phyloP scores from a whole-genome alignment of 139 green algal species.

The Zygnema circumcarinatum region DNA sequence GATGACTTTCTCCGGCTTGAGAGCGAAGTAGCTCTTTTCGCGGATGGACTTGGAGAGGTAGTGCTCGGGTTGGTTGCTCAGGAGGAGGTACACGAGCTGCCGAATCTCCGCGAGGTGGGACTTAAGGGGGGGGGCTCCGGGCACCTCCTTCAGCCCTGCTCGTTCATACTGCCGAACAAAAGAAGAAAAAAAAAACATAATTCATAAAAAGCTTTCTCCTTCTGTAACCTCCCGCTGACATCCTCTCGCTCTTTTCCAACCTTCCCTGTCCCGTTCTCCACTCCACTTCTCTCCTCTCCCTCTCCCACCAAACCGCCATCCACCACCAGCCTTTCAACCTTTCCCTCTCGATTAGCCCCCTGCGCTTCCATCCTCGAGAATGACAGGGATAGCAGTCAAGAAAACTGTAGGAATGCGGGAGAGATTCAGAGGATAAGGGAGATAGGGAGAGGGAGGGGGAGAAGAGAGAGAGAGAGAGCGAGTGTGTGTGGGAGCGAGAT shows the following conservation, averaged over 20 bases:
- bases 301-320: not conserved
- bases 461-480: conserved; percentile 32
- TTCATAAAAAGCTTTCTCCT: too few relatives aligned
- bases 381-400: not conserved
- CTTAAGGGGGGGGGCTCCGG: conserved; percentile 13
- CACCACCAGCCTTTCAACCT: not conserved
- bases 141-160: conserved; percentile 31
- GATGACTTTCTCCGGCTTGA: conserved; percentile 34
- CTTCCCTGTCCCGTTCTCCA: not conserved
- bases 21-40: conserved; percentile 47
- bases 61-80: conserved; percentile 52
- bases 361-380: too few relatives aligned
- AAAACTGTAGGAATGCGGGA: too few relatives aligned
- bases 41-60: conserved; percentile 11
- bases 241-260: not conserved
- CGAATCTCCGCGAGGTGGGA: conserved; percentile 38
- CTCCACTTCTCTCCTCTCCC: not conserved
- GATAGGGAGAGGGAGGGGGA: conserved; percentile 19
- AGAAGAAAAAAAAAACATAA: conserved; percentile 4
- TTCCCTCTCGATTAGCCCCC: too few relatives aligned
- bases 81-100: conserved; percentile 53
- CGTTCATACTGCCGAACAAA: conserved; percentile 23
- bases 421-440: conserved; percentile 17
- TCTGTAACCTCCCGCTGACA: too few relatives aligned
- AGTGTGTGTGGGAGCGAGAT: conserved; percentile 28